Conservation (phyloP, 192 early-diverging fungal genomes). For the Coemansia sp. region DNA sequence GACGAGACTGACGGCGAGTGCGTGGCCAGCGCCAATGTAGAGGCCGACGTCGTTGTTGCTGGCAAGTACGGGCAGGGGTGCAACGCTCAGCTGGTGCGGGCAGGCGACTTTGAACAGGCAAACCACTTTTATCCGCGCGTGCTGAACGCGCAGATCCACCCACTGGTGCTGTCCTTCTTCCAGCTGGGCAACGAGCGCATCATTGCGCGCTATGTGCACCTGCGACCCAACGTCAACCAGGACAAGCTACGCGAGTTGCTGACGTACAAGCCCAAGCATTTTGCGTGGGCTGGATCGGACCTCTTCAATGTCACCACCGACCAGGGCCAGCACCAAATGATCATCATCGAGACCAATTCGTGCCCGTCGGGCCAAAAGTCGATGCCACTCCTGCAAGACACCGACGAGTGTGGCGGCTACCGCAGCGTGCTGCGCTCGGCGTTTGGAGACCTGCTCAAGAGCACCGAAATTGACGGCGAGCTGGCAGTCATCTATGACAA, state of each 20-base stretch:
- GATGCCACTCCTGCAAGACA: constrained; percentile 81
- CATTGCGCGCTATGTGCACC: constrained; percentile 77
- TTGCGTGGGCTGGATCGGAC: constrained; percentile 87
- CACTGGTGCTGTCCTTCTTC: constrained; percentile 80
- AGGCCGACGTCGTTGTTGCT: not conserved
- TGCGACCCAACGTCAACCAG: constrained; percentile 77
- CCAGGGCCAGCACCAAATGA: constrained; percentile 84
- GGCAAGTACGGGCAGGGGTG: not conserved
- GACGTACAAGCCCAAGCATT: constrained; percentile 68
- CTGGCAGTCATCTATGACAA: constrained; percentile 84
- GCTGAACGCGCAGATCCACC: constrained; percentile 84
- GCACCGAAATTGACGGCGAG: constrained; percentile 65
- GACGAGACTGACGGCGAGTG: not conserved
- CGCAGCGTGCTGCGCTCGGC: constrained; percentile 75
- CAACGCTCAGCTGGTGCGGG: constrained; percentile 6
- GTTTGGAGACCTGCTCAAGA: constrained; percentile 64
- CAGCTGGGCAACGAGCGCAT: constrained; percentile 86
- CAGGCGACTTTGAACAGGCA: constrained; percentile 72
- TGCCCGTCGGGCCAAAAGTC: constrained; percentile 90
- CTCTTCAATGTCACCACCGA: constrained; percentile 85
- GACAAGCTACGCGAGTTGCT: constrained; percentile 62
- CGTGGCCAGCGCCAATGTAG: not conserved
- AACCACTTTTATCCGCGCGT: constrained; percentile 87
- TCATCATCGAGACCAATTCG: constrained; percentile 88
- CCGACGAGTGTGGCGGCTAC: constrained; percentile 72